Percentiles rank a stretch among this genome's conserved stretches.
Evolutionary conservation across 352 stramenopile species (phyloP).

Genomic region (Chloridella minuta): DNA sequence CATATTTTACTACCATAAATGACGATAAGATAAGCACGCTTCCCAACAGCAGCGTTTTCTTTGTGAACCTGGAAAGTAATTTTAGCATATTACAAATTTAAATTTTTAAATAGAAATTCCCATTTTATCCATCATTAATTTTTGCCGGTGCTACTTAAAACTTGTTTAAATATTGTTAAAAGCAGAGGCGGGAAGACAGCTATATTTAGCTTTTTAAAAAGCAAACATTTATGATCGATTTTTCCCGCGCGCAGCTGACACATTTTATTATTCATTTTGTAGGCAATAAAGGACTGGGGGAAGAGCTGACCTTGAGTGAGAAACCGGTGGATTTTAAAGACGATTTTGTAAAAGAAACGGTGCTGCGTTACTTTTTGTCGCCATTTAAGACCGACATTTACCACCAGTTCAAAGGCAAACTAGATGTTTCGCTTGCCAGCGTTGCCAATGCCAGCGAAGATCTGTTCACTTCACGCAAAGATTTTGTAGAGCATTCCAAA

Average conservation of each 20-base stretch:
- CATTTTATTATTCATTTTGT: not conserved
- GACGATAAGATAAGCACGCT: too few relatives aligned
- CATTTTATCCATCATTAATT: too few relatives aligned
- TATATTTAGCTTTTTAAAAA: too few relatives aligned
- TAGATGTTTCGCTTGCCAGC: not conserved
- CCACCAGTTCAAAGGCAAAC: not conserved
- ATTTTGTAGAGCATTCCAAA: not conserved
- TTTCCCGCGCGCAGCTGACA: not conserved
- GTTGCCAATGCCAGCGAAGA: not conserved
- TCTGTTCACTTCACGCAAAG: not conserved
- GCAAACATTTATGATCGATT: not conserved
- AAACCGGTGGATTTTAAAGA: not conserved
- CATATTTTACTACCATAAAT: too few relatives aligned
- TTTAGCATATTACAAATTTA: too few relatives aligned
- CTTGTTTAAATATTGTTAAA: too few relatives aligned
- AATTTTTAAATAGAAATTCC: too few relatives aligned
- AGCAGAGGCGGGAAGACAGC: too few relatives aligned
- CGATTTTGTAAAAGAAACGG: not conserved
- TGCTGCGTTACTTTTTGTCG: not conserved
- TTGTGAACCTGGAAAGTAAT: too few relatives aligned
- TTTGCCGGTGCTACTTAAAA: too few relatives aligned
- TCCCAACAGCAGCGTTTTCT: too few relatives aligned
- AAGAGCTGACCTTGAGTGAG: not conserved
- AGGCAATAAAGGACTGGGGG: not conserved
- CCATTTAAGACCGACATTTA: constrained; percentile 4